Evolutionary conservation across 2,329 filamentous ascomycete genomes (phyloP).

Genomic region (Fusarium zealandicum): DNA sequence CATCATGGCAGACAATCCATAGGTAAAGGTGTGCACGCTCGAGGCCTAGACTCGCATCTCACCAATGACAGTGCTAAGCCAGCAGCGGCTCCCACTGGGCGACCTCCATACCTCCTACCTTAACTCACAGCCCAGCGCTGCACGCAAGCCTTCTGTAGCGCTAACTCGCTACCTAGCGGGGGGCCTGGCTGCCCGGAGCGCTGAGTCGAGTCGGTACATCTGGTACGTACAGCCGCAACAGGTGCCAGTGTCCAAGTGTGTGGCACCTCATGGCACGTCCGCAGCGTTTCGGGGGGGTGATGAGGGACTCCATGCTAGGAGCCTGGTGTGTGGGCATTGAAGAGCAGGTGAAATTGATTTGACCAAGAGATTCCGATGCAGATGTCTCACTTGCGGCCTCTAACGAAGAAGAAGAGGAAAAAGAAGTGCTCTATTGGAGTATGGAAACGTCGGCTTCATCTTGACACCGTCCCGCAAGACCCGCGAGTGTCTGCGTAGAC

Average conservation of each 20-base stretch:
- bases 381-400: not conserved
- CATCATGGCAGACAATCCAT: no score
- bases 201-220: slow-evolving; percentile 34
- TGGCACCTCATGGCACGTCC: slow-evolving; percentile 25
- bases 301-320: no score
- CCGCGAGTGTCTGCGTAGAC: no score
- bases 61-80: slow-evolving; percentile 12
- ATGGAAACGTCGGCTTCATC: no score
- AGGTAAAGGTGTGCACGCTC: not conserved
- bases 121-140: not conserved
- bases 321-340: slow-evolving; percentile 13
- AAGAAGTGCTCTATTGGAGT: no score
- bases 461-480: no score
- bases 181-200: no score
- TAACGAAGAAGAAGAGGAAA: no score
- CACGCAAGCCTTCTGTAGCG: slow-evolving; percentile 3
- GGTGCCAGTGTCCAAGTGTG: slow-evolving; percentile 7
- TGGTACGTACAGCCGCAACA: slow-evolving; percentile 41
- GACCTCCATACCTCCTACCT: no score
- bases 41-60: not conserved
- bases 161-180: slow-evolving; percentile 14
- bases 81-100: slow-evolving; percentile 23
- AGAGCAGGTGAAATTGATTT: not conserved
- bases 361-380: not conserved
- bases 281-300: slow-evolving; percentile 10